Percentiles rank a stretch among this genome's conserved stretches.
Conservation (phyloP, 345 rosid genomes). For the Orychophragmus violaceus region DNA sequence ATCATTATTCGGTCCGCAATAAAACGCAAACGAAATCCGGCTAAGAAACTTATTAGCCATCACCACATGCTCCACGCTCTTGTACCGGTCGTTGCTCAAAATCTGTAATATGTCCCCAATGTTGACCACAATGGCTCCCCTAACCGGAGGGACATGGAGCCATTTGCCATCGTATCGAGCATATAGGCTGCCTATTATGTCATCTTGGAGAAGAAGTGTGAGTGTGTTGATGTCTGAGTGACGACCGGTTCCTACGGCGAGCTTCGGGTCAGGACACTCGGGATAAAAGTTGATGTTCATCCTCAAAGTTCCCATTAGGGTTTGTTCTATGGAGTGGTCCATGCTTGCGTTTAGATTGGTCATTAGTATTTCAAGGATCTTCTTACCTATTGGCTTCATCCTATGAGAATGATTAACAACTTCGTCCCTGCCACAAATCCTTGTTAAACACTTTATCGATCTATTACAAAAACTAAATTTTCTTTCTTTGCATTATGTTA, state of each 20-base stretch:
- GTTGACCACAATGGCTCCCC: slow-evolving; percentile 22
- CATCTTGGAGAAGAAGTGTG: slow-evolving; percentile 32
- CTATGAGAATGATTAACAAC: slow-evolving; percentile 30
- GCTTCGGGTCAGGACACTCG: slow-evolving; percentile 30
- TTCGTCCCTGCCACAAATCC: slow-evolving; percentile 25
- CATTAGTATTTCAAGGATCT: slow-evolving; percentile 28
- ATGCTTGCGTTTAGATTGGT: slow-evolving; percentile 19
- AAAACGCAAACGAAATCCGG: slow-evolving; percentile 10
- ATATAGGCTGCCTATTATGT: slow-evolving; percentile 27
- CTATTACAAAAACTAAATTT: too few relatives aligned
- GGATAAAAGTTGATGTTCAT: slow-evolving; percentile 32
- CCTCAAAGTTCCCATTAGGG: slow-evolving; percentile 23
- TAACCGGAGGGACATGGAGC: slow-evolving; percentile 19
- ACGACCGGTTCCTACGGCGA: slow-evolving; percentile 25
- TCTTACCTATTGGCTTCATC: too few relatives aligned
- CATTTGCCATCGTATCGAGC: slow-evolving; percentile 21
- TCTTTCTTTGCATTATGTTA: too few relatives aligned
- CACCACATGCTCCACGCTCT: slow-evolving; percentile 21
- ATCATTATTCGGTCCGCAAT: neutral
- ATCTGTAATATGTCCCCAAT: slow-evolving; percentile 21
- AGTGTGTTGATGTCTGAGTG: slow-evolving; percentile 25
- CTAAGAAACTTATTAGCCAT: neutral
- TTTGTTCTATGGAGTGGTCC: slow-evolving; percentile 9
- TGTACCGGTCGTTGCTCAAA: slow-evolving; percentile 18
- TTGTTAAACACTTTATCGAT: too few relatives aligned